A percentile compares a stretch with the other conserved stretches of the same genome.
Evolutionary conservation across 345 rosid genomes (phyloP).

Genomic region (Acer saccharum): DNA sequence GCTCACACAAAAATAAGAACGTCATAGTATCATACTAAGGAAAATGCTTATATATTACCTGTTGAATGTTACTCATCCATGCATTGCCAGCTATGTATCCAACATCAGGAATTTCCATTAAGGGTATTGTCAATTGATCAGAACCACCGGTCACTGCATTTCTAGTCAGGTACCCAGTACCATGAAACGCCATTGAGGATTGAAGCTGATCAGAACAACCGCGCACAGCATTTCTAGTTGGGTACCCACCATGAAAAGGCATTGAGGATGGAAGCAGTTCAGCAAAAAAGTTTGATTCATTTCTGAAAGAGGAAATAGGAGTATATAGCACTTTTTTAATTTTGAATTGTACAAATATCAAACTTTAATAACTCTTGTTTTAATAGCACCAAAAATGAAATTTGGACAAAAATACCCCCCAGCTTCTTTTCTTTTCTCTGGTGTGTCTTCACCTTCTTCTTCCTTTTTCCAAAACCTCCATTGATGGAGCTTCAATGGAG

Average conservation of each 20-base stretch:
- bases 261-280: conserved; percentile 1
- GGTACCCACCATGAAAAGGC: not conserved
- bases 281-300: conserved; percentile 10
- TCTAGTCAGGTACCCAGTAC: not conserved
- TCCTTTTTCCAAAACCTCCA: too few relatives aligned
- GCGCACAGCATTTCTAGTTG: not conserved
- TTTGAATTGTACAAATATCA: too few relatives aligned
- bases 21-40: too few relatives aligned
- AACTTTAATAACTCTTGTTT: too few relatives aligned
- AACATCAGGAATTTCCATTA: not conserved
- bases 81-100: not conserved
- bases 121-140: not conserved
- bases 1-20: not conserved
- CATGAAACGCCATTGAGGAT: not conserved
- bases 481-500: not conserved
- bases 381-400: too few relatives aligned
- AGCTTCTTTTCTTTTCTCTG: too few relatives aligned
- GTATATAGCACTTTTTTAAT: too few relatives aligned
- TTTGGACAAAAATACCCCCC: too few relatives aligned
- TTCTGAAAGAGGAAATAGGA: conserved; percentile 11
- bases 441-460: too few relatives aligned
- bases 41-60: conserved; percentile 14
- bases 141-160: not conserved
- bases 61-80: not conserved
- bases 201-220: too few relatives aligned